Conservation (phyloP, 2,329 filamentous ascomycete species). For the Chaetomiaceae sp. region DNA sequence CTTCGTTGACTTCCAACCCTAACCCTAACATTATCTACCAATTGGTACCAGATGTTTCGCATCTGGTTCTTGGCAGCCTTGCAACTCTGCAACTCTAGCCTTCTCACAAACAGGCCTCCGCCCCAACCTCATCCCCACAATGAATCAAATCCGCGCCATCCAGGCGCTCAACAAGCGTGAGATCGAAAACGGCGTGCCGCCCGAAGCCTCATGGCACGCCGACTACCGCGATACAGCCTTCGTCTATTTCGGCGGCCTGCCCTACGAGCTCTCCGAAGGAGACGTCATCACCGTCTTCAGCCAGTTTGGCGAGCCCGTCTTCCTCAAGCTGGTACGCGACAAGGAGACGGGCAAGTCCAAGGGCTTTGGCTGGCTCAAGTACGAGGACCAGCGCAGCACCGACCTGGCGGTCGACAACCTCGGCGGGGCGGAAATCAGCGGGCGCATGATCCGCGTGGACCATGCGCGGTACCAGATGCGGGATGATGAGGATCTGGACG, state of each 20-base stretch:
- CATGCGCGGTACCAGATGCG: slow-evolving; percentile 87
- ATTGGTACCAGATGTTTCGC: neutral
- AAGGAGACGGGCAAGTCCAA: slow-evolving; percentile 94
- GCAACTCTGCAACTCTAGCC: neutral
- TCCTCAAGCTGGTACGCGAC: slow-evolving; percentile 87
- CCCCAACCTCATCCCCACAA: slow-evolving; percentile 35
- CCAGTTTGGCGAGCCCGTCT: slow-evolving; percentile 91
- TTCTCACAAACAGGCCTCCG: neutral
- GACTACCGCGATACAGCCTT: slow-evolving; percentile 96
- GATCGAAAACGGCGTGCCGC: slow-evolving; percentile 81
- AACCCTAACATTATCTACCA: slow-evolving; percentile 6
- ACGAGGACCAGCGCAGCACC: slow-evolving; percentile 94
- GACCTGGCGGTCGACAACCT: slow-evolving; percentile 96
- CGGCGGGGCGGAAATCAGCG: slow-evolving; percentile 77
- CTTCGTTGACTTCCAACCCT: neutral
- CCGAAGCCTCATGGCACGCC: slow-evolving; percentile 90
- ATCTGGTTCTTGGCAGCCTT: slow-evolving; percentile 8
- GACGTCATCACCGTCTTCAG: slow-evolving; percentile 96
- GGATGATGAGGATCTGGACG: slow-evolving; percentile 68
- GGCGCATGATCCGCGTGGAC: slow-evolving; percentile 78
- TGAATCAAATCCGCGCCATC: slow-evolving; percentile 93
- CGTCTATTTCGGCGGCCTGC: slow-evolving; percentile 90
- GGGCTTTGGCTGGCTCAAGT: slow-evolving; percentile 95
- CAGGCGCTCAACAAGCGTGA: slow-evolving; percentile 92
- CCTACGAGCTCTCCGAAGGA: slow-evolving; percentile 89